phyloP scores from a whole-genome alignment of 2,329 filamentous ascomycete genomes.

The Fusarium sp. region DNA sequence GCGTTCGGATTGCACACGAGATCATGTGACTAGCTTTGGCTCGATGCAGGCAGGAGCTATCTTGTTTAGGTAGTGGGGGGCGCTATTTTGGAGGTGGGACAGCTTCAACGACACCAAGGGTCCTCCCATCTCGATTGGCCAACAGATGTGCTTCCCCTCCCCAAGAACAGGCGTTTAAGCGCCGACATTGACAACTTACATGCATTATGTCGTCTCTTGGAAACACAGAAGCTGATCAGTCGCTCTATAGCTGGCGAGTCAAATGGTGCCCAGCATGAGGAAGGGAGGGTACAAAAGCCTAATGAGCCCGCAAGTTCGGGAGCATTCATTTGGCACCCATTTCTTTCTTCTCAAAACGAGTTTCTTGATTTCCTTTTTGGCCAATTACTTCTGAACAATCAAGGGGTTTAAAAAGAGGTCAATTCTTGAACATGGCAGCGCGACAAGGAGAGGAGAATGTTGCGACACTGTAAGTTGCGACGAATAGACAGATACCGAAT shows the following conservation, averaged over 20 bases:
- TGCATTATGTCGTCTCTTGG: constrained; percentile 45
- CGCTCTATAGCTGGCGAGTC: constrained; percentile 30
- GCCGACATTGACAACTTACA: constrained; percentile 47
- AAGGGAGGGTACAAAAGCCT: constrained; percentile 43
- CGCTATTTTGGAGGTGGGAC: constrained; percentile 45
- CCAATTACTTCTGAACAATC: neutral
- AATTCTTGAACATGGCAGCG: constrained; percentile 56
- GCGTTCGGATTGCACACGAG: constrained; percentile 40
- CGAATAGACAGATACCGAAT: neutral
- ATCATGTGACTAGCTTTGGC: constrained; percentile 39
- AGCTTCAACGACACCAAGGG: constrained; percentile 43
- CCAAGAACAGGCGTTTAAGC: constrained; percentile 47
- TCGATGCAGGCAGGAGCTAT: constrained; percentile 4
- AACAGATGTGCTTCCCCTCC: constrained; percentile 40
- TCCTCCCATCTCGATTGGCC: constrained; percentile 42
- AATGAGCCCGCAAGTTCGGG: constrained; percentile 37
- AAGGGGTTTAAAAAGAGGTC: constrained; percentile 3
- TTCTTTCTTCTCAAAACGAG: constrained; percentile 21
- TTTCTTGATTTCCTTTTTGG: constrained; percentile 7
- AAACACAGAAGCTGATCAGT: constrained; percentile 41
- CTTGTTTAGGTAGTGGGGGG: constrained; percentile 33
- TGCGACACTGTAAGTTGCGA: constrained; percentile 61
- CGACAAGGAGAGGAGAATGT: constrained; percentile 63
- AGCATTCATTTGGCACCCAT: constrained; percentile 14
- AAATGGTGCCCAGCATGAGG: constrained; percentile 38